A percentile compares a stretch with the other conserved stretches of the same genome.
Evolutionary conservation across 2,329 filamentous ascomycete genomes (phyloP).

Genomic region (Pyrenophora tritici-repentis): DNA sequence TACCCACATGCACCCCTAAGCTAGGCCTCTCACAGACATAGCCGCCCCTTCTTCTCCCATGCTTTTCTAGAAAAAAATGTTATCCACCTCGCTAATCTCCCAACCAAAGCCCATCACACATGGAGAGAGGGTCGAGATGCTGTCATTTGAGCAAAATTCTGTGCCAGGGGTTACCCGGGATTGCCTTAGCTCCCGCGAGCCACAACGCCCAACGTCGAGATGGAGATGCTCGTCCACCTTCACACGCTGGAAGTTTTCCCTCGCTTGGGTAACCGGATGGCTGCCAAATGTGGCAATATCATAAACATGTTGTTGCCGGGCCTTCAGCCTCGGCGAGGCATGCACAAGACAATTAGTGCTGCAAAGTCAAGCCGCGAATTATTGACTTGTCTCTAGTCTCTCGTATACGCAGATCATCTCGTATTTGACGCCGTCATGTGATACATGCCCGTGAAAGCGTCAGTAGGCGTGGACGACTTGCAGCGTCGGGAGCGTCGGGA

Average conservation of each 20-base stretch:
- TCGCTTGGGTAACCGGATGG: background rate
- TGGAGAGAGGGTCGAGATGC: background rate
- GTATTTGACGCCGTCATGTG: constrained; percentile 1
- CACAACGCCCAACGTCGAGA: background rate
- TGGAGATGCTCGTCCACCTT: background rate
- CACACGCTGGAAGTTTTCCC: constrained; percentile 9
- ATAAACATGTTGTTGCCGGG: constrained; percentile 7
- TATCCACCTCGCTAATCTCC: background rate
- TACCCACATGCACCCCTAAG: background rate
- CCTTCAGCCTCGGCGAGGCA: constrained; percentile 8
- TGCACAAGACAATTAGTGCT: constrained; percentile 8
- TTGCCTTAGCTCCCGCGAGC: constrained; percentile 2
- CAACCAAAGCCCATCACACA: constrained; percentile 1
- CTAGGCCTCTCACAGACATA: background rate
- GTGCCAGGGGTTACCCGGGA: background rate
- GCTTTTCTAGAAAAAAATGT: background rate
- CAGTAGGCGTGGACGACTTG: too few species aligned
- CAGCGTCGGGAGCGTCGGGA: too few species aligned
- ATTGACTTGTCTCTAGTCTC: constrained; percentile 19
- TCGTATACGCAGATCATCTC: constrained; percentile 18
- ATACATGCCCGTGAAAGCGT: background rate
- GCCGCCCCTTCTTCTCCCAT: background rate
- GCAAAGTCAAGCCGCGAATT: constrained; percentile 21
- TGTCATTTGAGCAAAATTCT: background rate
- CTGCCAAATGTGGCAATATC: constrained; percentile 6